Conservation (phyloP, 2,329 filamentous ascomycete genomes). For the Ophiostoma novo-ulmi region DNA sequence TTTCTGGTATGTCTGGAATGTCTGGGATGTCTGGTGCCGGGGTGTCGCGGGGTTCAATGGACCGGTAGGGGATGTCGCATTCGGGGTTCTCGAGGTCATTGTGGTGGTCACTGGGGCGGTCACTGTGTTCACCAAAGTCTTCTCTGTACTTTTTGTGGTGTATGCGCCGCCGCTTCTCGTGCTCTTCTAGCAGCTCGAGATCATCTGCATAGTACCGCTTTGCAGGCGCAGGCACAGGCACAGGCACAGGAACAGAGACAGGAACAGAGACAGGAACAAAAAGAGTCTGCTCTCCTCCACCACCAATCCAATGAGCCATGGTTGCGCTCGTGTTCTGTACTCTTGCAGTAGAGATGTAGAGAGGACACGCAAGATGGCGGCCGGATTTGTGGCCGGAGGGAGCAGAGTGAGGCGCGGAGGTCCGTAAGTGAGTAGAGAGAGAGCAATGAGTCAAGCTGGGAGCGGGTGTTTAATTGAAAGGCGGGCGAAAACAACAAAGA, state of each 20-base stretch:
- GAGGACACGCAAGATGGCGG: not conserved
- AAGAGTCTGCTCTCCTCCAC: constrained; percentile 19
- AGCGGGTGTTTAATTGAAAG: not conserved
- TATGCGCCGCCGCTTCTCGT: constrained; percentile 3
- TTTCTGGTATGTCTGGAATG: not conserved
- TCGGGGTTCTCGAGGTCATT: constrained; percentile 3
- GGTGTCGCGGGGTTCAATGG: constrained; percentile 19
- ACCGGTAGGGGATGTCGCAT: constrained; percentile 22
- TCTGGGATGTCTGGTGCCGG: not conserved
- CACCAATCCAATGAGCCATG: constrained; percentile 24
- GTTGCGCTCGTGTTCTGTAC: not conserved
- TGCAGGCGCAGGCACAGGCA: not conserved
- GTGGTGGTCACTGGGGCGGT: not conserved
- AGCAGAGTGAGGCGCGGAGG: not conserved
- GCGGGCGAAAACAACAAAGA: not conserved
- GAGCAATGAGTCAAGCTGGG: not conserved
- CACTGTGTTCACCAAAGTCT: not conserved
- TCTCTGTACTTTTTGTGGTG: not conserved
- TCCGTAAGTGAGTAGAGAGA: not conserved
- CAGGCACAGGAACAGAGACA: not conserved
- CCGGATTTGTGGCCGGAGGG: constrained; percentile 12
- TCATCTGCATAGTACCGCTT: constrained; percentile 17
- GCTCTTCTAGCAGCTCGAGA: not conserved
- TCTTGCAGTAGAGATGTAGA: not conserved
- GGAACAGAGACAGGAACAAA: not conserved